Conservation (phyloP, 2,329 filamentous ascomycete genomes). For the Fusarium equiseti region DNA sequence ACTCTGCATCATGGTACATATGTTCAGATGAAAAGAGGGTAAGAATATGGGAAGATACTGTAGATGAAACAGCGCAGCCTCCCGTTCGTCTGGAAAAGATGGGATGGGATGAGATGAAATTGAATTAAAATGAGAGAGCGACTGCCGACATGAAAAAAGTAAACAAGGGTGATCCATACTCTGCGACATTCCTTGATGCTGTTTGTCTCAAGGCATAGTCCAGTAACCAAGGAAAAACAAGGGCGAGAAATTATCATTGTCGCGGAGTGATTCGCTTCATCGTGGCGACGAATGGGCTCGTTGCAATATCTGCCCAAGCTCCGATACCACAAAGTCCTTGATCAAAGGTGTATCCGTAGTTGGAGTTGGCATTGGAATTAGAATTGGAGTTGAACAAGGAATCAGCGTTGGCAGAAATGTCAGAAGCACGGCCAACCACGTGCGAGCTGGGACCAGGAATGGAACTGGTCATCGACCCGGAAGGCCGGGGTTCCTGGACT, state of each 20-base stretch:
- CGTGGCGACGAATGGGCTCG: constrained; percentile 25
- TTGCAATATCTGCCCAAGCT: constrained; percentile 39
- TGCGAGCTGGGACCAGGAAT: constrained; percentile 9
- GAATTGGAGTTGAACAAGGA: constrained; percentile 9
- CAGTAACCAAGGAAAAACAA: background rate
- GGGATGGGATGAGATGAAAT: background rate
- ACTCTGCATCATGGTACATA: constrained; percentile 9
- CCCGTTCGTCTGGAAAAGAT: constrained; percentile 3
- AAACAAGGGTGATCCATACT: constrained; percentile 6
- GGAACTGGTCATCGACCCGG: constrained; percentile 11
- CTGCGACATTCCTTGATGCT: constrained; percentile 13
- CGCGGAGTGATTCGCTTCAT: constrained; percentile 22
- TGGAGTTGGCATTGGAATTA: background rate
- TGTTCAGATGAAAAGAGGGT: constrained; percentile 1
- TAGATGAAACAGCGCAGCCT: constrained; percentile 35
- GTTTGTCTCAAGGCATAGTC: background rate
- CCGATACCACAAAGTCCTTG: constrained; percentile 37
- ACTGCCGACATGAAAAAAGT: constrained; percentile 12
- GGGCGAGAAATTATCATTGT: constrained; percentile 18
- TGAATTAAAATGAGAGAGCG: background rate
- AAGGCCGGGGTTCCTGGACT: constrained; percentile 29
- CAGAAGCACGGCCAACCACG: constrained; percentile 25
- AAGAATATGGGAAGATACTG: background rate
- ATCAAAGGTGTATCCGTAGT: constrained; percentile 9
- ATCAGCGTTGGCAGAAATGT: constrained; percentile 12